These are phyloP conservation scores for Liquidambar formosana DNA, from an alignment of 164 flowering plant genomes.

Conservation along the genomic window DNA sequence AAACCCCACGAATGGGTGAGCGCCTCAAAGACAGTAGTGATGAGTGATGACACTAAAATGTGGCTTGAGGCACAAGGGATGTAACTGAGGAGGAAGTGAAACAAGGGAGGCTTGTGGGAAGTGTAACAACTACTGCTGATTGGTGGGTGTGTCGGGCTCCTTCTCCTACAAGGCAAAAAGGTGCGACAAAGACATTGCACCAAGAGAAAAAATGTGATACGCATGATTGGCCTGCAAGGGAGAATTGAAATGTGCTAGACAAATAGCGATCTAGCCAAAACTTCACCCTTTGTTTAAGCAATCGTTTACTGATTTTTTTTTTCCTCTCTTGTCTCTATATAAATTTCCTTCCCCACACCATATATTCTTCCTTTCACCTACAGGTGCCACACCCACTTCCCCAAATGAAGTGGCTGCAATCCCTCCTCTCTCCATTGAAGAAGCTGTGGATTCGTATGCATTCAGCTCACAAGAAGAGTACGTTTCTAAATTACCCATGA, in stretches of 20 bases:
- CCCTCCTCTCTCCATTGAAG: conserved; percentile 62
- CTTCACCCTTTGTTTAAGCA: conserved; percentile 67
- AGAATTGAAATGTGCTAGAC: not conserved
- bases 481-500: too few relatives aligned
- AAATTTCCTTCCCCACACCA: conserved; percentile 4
- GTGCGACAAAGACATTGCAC: conserved; percentile 3
- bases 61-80: conserved; percentile 35
- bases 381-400: conserved; percentile 35
- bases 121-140: conserved; percentile 28
- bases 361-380: conserved; percentile 13
- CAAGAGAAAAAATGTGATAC: not conserved
- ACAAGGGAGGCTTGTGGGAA: conserved; percentile 8
- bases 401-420: conserved; percentile 71
- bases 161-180: conserved; percentile 43
- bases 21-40: not conserved
- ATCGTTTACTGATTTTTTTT: conserved; percentile 22
- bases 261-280: conserved; percentile 22
- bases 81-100: not conserved
- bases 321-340: conserved; percentile 8
- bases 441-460: conserved; percentile 68
- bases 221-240: conserved; percentile 2
- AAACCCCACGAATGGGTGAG: conserved; percentile 6
- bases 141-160: conserved; percentile 31
- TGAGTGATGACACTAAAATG: not conserved
- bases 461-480: conserved; percentile 56